Percentiles rank a stretch among this genome's conserved stretches.
phyloP scores from a whole-genome alignment of 2,329 filamentous ascomycete genomes.

The Clathrospora elynae region DNA sequence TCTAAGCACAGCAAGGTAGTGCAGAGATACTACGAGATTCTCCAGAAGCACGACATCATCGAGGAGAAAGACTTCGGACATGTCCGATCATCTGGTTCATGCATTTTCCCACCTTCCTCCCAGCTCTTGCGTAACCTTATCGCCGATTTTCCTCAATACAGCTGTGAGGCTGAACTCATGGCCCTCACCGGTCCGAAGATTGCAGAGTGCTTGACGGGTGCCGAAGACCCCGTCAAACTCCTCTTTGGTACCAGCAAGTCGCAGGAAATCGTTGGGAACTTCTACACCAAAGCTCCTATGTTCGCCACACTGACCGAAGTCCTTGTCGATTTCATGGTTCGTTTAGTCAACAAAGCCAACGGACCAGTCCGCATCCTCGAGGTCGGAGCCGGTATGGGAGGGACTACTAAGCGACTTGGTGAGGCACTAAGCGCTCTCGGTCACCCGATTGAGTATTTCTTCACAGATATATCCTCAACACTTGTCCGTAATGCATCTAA shows the following conservation, averaged over 20 bases:
- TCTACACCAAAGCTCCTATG: conserved; percentile 26
- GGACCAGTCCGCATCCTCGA: conserved; percentile 42
- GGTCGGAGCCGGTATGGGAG: conserved; percentile 49
- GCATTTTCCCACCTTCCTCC: conserved; percentile 1
- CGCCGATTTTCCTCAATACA: conserved; percentile 16
- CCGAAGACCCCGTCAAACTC: conserved; percentile 17
- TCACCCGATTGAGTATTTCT: conserved; percentile 44
- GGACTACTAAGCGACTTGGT: conserved; percentile 38
- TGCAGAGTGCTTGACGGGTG: conserved; percentile 19
- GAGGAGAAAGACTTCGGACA: conserved; percentile 2
- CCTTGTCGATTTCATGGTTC: conserved; percentile 17
- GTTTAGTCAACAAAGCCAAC: conserved; percentile 5
- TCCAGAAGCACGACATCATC: conserved; percentile 13
- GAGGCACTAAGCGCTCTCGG: conserved; percentile 9
- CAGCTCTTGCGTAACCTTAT: conserved; percentile 1
- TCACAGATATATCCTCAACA: conserved; percentile 49
- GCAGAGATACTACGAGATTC: conserved; percentile 12
- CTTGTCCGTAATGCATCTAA: conserved; percentile 45
- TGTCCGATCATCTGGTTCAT: conserved; percentile 2
- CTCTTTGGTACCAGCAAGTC: conserved; percentile 19
- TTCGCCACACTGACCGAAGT: conserved; percentile 20
- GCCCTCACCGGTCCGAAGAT: conserved; percentile 15
- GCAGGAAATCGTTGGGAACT: conserved; percentile 18
- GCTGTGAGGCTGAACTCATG: conserved; percentile 17
- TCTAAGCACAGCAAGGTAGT: conserved; percentile 14